phyloP scores from a whole-genome alignment of 2,329 filamentous ascomycete species.

The Metarhizium anisopliae region DNA sequence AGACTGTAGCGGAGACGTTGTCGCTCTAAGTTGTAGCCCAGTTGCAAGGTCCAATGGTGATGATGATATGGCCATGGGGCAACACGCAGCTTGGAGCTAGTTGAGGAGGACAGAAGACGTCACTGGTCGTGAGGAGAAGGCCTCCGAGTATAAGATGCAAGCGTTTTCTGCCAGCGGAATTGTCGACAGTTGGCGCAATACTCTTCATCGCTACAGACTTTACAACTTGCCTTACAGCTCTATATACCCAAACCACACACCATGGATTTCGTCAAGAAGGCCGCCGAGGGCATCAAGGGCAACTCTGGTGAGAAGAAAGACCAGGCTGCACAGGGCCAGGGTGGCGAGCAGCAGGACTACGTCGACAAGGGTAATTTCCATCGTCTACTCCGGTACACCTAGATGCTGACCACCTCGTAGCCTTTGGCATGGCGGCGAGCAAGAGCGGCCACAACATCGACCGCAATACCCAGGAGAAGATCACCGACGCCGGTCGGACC shows the following conservation, averaged over 20 bases:
- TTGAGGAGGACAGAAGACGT: background rate
- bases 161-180: background rate
- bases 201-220: background rate
- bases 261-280: constrained; percentile 33
- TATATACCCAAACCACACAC: constrained; percentile 5
- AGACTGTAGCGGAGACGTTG: background rate
- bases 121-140: background rate
- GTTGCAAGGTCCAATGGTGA: too few relatives aligned
- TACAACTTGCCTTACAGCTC: background rate
- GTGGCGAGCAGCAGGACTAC: constrained; percentile 22
- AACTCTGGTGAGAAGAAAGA: constrained; percentile 9
- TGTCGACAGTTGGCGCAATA: background rate
- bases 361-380: constrained; percentile 26
- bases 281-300: constrained; percentile 14
- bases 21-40: background rate
- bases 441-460: constrained; percentile 27
- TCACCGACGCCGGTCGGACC: constrained; percentile 25
- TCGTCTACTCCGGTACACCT: background rate
- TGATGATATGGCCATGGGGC: too few relatives aligned
- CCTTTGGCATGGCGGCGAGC: constrained; percentile 19
- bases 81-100: too few relatives aligned
- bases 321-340: constrained; percentile 6
- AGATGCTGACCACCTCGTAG: constrained; percentile 10
- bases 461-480: constrained; percentile 27
- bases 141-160: background rate